phyloP scores from a whole-genome alignment of 768 basidiomycete species.

The Boletus bicolor region DNA sequence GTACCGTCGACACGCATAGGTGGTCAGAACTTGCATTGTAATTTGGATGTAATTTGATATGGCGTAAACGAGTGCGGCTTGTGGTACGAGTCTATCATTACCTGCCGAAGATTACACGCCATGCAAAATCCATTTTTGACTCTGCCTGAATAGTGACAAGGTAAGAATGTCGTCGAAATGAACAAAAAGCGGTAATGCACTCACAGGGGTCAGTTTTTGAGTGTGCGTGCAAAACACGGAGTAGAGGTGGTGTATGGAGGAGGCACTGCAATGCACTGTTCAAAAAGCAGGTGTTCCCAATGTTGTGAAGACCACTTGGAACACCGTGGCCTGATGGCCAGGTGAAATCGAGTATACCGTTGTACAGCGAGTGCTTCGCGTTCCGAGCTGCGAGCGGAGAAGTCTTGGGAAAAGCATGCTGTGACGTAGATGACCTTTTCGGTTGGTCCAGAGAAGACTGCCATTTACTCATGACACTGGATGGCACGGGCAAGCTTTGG shows the following conservation, averaged over 20 bases:
- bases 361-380: constrained; percentile 43
- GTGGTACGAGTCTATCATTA: constrained; percentile 53
- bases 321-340: constrained; percentile 54
- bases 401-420: constrained; percentile 29
- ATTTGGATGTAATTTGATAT: constrained; percentile 55
- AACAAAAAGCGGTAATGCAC: constrained; percentile 27
- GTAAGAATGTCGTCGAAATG: constrained; percentile 1
- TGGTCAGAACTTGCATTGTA: constrained; percentile 56
- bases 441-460: constrained; percentile 19
- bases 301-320: constrained; percentile 74
- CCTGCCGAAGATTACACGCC: constrained; percentile 62
- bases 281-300: constrained; percentile 92
- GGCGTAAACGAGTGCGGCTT: constrained; percentile 58
- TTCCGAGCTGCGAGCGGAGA: constrained; percentile 21
- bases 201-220: constrained; percentile 53
- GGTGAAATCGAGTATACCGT: constrained; percentile 53
- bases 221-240: constrained; percentile 56
- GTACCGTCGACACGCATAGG: not conserved
- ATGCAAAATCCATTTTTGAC: constrained; percentile 66
- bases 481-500: not conserved
- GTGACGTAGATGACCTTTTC: constrained; percentile 26
- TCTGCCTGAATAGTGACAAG: constrained; percentile 34
- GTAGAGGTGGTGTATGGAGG: constrained; percentile 85
- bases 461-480: not conserved
- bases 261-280: constrained; percentile 94